A percentile compares a stretch with the other conserved stretches of the same genome.
Conservation (phyloP, 208 protist genomes). For the Acanthamoeba quina region DNA sequence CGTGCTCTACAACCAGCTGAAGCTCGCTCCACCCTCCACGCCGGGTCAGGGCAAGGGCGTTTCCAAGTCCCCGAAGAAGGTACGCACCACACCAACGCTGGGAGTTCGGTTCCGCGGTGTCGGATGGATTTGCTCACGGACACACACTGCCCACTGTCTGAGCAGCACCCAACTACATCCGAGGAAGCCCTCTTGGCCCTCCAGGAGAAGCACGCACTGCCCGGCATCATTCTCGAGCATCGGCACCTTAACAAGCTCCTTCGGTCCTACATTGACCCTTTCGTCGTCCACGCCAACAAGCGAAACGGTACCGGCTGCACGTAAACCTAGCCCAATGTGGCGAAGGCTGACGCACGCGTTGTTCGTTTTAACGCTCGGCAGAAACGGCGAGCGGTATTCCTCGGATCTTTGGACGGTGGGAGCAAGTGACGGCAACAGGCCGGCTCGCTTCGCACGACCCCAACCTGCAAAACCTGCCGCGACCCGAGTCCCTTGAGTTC, state of each 20-base stretch:
- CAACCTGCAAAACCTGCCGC: slow-evolving; percentile 68
- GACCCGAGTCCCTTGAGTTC: slow-evolving; percentile 46
- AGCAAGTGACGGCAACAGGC: slow-evolving; percentile 59
- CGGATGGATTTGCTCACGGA: background rate
- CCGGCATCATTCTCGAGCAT: slow-evolving; percentile 71
- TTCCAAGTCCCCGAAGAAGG: background rate
- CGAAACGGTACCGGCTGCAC: background rate
- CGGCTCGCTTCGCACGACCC: slow-evolving; percentile 56
- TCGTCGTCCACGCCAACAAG: slow-evolving; percentile 37
- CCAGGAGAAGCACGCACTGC: slow-evolving; percentile 30
- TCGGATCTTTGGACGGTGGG: background rate
- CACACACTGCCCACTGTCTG: background rate
- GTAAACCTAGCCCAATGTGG: background rate
- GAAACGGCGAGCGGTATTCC: background rate
- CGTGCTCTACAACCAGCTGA: slow-evolving; percentile 58
- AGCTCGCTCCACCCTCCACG: background rate
- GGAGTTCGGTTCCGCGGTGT: background rate
- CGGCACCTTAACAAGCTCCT: slow-evolving; percentile 62
- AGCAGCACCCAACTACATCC: slow-evolving; percentile 40
- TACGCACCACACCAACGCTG: background rate
- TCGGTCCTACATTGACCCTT: slow-evolving; percentile 37
- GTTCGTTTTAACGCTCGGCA: background rate
- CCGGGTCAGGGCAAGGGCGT: background rate
- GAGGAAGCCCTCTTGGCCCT: slow-evolving; percentile 38
- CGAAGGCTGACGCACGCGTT: background rate